Conservation (phyloP, 1,139 yeast genomes). For the Saccharomycopsis crataegensis region DNA sequence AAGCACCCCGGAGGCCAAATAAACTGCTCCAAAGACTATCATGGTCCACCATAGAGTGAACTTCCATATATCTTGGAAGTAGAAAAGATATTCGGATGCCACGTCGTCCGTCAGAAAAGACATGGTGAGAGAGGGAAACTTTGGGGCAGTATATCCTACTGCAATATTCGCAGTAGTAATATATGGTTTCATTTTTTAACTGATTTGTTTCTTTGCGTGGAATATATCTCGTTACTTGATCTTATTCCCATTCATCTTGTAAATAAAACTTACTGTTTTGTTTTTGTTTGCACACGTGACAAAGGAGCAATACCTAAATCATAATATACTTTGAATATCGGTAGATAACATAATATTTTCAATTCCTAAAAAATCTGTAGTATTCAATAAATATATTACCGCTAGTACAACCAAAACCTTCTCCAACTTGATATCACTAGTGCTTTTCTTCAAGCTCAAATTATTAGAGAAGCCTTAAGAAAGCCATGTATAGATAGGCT, state of each 20-base stretch:
- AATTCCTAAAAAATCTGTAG: too few relatives aligned
- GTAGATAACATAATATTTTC: too few relatives aligned
- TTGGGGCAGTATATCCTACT: conserved; percentile 72
- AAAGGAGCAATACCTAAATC: not conserved
- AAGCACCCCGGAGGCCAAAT: conserved; percentile 55
- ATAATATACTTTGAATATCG: too few relatives aligned
- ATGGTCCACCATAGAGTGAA: conserved; percentile 81
- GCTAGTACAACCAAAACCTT: too few relatives aligned
- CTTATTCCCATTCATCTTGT: too few relatives aligned
- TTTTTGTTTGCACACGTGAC: too few relatives aligned
- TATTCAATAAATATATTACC: too few relatives aligned
- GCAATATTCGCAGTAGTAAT: conserved; percentile 46
- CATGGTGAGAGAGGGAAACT: conserved; percentile 77
- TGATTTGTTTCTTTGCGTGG: not conserved
- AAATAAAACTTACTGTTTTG: too few relatives aligned
- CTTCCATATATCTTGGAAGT: conserved; percentile 69
- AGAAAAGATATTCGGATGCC: conserved; percentile 55
- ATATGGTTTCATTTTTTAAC: conserved; percentile 25
- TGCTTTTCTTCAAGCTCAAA: too few relatives aligned
- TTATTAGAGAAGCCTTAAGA: too few relatives aligned
- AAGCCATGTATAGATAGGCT: too few relatives aligned
- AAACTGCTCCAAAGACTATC: conserved; percentile 56
- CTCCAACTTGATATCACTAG: too few relatives aligned
- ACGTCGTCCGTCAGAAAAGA: conserved; percentile 43
- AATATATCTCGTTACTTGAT: not conserved